Base-by-base conservation (phyloP, 805 yeast species). In the Komagataella phaffii region DNA sequence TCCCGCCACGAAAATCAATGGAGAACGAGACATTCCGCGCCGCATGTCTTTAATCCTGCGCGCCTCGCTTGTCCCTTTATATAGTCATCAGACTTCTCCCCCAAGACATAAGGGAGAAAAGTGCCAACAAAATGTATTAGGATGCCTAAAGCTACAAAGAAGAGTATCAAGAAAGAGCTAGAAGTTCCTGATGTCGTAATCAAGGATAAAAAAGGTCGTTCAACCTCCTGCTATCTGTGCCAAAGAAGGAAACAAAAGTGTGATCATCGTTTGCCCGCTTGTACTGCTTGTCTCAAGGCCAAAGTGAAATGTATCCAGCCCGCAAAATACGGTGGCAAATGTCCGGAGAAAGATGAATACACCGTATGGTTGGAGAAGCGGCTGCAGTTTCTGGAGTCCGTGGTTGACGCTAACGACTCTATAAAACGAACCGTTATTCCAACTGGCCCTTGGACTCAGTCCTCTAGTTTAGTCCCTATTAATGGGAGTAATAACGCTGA, bases 251-350 rank as follows among this genome's bases (percentile, higher is more conserved):
- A 79, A 57, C 83, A 79, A 58, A 77, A 78, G 59, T 81, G 88
- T 65, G 86, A 82, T 57, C 85, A 80, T 52, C 69, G 82, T 49
- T 62, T 75, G 10, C 87, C 87, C 6, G 70, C 79, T 49, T 81
- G 88, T 58, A 77, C 85, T 3, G 79, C 81, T 46, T 82, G 88
- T 64, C 65, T 81, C 51, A 80, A 80, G 58, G 82, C 86, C 1
- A 80, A 78, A 36, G 79, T 74, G 6, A 66, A 73, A 53, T 81
- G 88, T 61, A 69, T 80, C 6, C 83, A 81, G 60, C 88, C 88
- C 0, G 80, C 76, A 4, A 72, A 79, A 50, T 81, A 81, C 55
- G 73, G 75, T 1, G 68, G 65, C 3, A 70, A 66, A 55, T 63
- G 68, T 10, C 73, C 72, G 10, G 64, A 63, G 4, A 79, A 78